A percentile compares a stretch with the other conserved stretches of the same genome.
These are phyloP conservation scores for Psilocybe tampanensis DNA, from an alignment of 768 basidiomycete species.

Conservation along the genomic window DNA sequence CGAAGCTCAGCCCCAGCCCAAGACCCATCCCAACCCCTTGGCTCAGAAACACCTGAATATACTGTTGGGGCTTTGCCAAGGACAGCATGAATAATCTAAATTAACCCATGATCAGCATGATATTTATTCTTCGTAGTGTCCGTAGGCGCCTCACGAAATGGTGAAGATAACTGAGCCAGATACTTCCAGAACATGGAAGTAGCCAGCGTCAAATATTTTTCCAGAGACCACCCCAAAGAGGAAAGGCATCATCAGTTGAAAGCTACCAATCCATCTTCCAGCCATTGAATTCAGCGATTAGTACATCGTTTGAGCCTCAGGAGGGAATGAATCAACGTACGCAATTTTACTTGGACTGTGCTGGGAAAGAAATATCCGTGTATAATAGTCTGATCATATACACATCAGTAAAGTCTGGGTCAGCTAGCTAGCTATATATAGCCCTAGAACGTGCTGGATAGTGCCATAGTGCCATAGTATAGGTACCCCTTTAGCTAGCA, in stretches of 20 bases:
- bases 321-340: constrained; percentile 11
- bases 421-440: too few species aligned
- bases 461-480: too few species aligned
- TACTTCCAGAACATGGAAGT: constrained; percentile 34
- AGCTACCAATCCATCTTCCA: constrained; percentile 55
- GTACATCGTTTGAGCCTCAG: not conserved
- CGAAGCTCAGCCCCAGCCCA: constrained; percentile 46
- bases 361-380: constrained; percentile 34
- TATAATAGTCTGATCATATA: constrained; percentile 50
- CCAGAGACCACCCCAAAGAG: constrained; percentile 40
- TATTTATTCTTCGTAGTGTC: not conserved
- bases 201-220: constrained; percentile 44
- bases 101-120: not conserved
- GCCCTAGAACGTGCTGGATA: too few species aligned
- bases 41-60: constrained; percentile 40
- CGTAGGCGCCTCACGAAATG: constrained; percentile 22
- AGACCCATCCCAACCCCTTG: constrained; percentile 56
- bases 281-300: not conserved
- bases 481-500: too few species aligned
- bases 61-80: constrained; percentile 5
- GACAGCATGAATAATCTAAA: constrained; percentile 19
- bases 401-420: too few species aligned
- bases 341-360: constrained; percentile 25
- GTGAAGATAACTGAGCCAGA: constrained; percentile 21
- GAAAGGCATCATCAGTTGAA: constrained; percentile 45